Base-by-base conservation (phyloP, 306 rosid species). In the Rosa chinensis region DNA sequence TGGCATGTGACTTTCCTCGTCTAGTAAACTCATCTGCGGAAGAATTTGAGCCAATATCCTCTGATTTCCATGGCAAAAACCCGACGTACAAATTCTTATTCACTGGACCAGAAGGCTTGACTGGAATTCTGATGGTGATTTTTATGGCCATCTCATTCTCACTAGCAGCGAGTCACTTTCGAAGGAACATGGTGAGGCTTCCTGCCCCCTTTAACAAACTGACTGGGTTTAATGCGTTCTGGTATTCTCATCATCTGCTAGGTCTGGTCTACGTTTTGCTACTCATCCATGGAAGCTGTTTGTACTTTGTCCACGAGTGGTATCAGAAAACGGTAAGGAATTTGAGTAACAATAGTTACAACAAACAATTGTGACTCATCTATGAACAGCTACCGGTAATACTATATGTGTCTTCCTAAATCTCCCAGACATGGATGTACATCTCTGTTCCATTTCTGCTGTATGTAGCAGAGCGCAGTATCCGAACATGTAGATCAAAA, bases 211-310 rank as follows among this genome's bases (percentile, higher is more conserved):
- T 95, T 68, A 89, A 91, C 87, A 89, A 87, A 79, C 74, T 95
- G 85, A 90, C 98, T 0, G 99, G 99, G 18, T 95, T 95, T 53
- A 95, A 95, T 70, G 96, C 99, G 0, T 95, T 95, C 77, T 95
- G 99, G 98, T 95, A 93, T 78, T 95, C 99, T 16, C 98, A 95
- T 80, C 99, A 95, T 72, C 90, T 95, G 79, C 86, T 95, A 10
- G 90, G 81, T 55, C 66, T 95, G 6, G 99, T 93, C 73, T 95
- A 95, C 63, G 40, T 92, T 83, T 84, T 95, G 85, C 84, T 95
- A 2, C 10, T 86, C 80, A 43, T 93, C 75, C 99, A 95, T 81
- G 99, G 99, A 39, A 77, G 83, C 48, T 90, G 52, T 86, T 78
- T 95, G 86, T 87, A 80, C 80, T 84, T 95, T 2, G 80, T 89